These are phyloP conservation scores for Corniculantispora saksenae DNA, from an alignment of 2,329 filamentous ascomycete species.

Conservation along the genomic window DNA sequence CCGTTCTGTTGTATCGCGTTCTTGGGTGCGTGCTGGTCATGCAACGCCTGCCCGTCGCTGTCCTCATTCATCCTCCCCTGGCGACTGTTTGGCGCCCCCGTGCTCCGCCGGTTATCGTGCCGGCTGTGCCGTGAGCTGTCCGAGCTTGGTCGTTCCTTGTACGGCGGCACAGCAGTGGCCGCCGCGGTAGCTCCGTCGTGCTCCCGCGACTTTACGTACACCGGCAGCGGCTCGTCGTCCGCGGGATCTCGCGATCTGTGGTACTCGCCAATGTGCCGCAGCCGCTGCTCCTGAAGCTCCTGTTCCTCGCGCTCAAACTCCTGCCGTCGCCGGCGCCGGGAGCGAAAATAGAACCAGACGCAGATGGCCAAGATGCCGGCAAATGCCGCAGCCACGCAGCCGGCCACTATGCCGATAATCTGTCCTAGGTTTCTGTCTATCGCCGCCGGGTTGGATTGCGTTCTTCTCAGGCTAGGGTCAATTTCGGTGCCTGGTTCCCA, in stretches of 20 bases:
- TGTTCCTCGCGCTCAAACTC: constrained; percentile 14
- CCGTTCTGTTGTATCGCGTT: background rate
- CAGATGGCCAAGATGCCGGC: background rate
- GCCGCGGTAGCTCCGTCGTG: constrained; percentile 8
- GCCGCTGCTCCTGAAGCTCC: constrained; percentile 13
- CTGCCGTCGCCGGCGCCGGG: background rate
- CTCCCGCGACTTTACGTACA: constrained; percentile 9
- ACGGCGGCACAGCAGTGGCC: constrained; percentile 9
- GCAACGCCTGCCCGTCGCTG: background rate
- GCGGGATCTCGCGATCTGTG: no score
- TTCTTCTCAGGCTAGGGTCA: constrained; percentile 4
- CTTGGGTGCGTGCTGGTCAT: background rate
- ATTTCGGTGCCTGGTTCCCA: constrained; percentile 18
- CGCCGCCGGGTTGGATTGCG: background rate
- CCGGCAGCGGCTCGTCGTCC: constrained; percentile 13
- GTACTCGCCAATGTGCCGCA: constrained; percentile 11
- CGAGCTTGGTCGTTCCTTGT: constrained; percentile 16
- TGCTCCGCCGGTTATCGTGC: background rate
- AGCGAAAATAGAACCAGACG: background rate
- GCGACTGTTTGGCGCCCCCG: background rate
- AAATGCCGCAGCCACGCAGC: constrained; percentile 10
- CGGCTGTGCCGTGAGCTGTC: constrained; percentile 10
- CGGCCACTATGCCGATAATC: constrained; percentile 17
- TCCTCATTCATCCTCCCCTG: background rate
- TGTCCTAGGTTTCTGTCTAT: constrained; percentile 7